Base-by-base conservation (phyloP, 139 green algal species). In the Closterium sp. region DNA sequence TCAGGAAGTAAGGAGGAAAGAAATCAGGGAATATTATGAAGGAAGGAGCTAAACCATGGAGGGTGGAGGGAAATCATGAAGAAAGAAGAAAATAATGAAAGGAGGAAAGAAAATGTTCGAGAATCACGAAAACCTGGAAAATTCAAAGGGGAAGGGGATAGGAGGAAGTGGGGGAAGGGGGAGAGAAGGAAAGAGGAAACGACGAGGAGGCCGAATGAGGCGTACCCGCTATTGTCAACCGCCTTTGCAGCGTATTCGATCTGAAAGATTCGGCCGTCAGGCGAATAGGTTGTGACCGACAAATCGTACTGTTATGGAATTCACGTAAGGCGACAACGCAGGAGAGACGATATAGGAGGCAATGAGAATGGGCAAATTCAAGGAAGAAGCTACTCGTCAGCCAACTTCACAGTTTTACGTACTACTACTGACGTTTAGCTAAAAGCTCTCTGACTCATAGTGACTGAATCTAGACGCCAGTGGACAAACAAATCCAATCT, bases 211-310 rank as follows among this genome's bases (percentile, higher is more conserved):
- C 13, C 5, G 32, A 29, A 88, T 62, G 85, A 88, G 38, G 38
- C 90, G 90, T 92, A 98, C 97, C 98, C 97, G 95, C 97, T 97
- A 95, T 97, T 99, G 95, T 99, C 98, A 30, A 99, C 97, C n/a
- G 98, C 98, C 89, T 99, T 99, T 87, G 98, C 96, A 2, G 98
- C 98, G 94, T 99, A 99, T 89, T 99, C 98, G 32, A 97, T 98
- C 93, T 99, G 98, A 92, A 99, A 99, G 1, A 99, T 96, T 29
- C 97, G 97, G 19, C 98, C 98, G 93, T 99, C 98, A 9, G 98
- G 98, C 3, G 97, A 99, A 91, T 98, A 99, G 11, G 98, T 99
- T 34, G 97, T 98, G 31, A 97, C 94, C 11, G 97, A 99, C 19
- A 99, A 96, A 90, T 99, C 98, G 96, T 99, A 99, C 97, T 95